These are phyloP conservation scores for Phytopythium boreale DNA, from an alignment of 352 stramenopile genomes.

Conservation along the genomic window DNA sequence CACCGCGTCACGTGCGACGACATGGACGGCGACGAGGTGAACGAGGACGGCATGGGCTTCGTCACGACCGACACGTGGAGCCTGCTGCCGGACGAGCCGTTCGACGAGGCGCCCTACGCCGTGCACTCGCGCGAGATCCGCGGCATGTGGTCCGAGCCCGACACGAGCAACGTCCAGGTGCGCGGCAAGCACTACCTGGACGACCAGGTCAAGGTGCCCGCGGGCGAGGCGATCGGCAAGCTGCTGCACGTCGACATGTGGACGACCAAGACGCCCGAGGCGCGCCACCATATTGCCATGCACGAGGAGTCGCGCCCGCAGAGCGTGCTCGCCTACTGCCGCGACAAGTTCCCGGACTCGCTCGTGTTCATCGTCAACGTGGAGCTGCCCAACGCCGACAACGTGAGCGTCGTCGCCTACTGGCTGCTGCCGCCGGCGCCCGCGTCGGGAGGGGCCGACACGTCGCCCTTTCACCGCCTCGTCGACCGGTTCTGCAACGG, in stretches of 20 bases:
- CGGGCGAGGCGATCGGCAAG: conserved; percentile 37
- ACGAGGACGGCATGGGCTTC: conserved; percentile 12
- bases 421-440: conserved; percentile 48
- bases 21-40: conserved; percentile 24
- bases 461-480: conserved; percentile 52
- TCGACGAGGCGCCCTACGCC: conserved; percentile 30
- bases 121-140: conserved; percentile 35
- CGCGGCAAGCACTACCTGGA: conserved; percentile 53
- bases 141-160: conserved; percentile 59
- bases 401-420: conserved; percentile 75
- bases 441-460: conserved; percentile 7
- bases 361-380: conserved; percentile 89
- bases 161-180: conserved; percentile 45
- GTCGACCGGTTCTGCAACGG: conserved; percentile 52
- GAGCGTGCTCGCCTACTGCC: conserved; percentile 52
- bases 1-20: conserved; percentile 27
- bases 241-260: conserved; percentile 71
- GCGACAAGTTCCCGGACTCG: conserved; percentile 39
- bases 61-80: conserved; percentile 11
- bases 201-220: conserved; percentile 49
- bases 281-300: conserved; percentile 55
- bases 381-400: conserved; percentile 66
- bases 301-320: conserved; percentile 34
- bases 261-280: conserved; percentile 36
- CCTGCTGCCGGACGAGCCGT: conserved; percentile 17